Conservation (phyloP, 179 eudicot genomes). For the Pouteria campechiana region DNA sequence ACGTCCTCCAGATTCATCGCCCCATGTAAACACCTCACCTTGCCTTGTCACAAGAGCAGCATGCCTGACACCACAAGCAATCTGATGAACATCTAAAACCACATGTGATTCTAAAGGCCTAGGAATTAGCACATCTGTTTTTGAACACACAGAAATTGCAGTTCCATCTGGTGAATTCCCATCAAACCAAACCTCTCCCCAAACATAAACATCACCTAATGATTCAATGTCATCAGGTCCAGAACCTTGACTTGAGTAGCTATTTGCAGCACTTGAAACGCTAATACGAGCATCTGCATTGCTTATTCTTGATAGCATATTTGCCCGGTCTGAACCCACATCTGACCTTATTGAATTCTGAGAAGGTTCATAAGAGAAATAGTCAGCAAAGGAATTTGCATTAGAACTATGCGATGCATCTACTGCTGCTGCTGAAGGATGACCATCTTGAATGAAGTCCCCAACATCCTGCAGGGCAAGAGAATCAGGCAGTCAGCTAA, state of each 20-base stretch:
- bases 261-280: constrained; percentile 43
- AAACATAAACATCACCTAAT: constrained; percentile 52
- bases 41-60: constrained; percentile 80
- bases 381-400: constrained; percentile 42
- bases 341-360: constrained; percentile 31
- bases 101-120: constrained; percentile 68
- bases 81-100: constrained; percentile 91
- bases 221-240: constrained; percentile 51
- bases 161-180: constrained; percentile 25
- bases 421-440: constrained; percentile 31
- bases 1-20: constrained; percentile 92
- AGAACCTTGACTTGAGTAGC: constrained; percentile 44
- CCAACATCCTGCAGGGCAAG: constrained; percentile 17
- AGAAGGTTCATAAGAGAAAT: constrained; percentile 10
- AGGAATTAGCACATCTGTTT: constrained; percentile 48
- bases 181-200: constrained; percentile 90
- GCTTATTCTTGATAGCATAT: constrained; percentile 66
- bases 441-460: constrained; percentile 24
- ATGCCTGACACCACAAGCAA: constrained; percentile 85
- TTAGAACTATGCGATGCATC: constrained; percentile 39
- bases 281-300: constrained; percentile 70
- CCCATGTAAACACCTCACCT: constrained; percentile 96
- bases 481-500: no score
- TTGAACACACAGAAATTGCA: constrained; percentile 15
- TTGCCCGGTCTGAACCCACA: constrained; percentile 61